These are phyloP conservation scores for Verticillium alfalfae DNA, from an alignment of 2,329 filamentous ascomycete species.

Conservation along the genomic window DNA sequence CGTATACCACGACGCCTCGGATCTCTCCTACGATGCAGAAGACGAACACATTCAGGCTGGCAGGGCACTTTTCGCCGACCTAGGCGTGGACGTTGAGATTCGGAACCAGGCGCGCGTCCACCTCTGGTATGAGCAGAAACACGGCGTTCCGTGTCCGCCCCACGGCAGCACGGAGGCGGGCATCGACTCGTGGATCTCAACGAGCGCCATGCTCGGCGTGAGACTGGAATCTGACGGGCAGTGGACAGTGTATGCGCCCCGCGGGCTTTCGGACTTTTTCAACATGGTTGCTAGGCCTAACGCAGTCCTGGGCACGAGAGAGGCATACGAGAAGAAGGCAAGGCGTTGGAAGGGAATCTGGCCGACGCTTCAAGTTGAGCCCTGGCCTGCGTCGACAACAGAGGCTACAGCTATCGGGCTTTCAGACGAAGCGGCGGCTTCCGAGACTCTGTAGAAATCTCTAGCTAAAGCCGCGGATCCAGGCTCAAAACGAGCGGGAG, in stretches of 20 bases:
- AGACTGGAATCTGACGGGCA: constrained; percentile 14
- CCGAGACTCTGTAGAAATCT: no score
- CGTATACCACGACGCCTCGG: constrained; percentile 24
- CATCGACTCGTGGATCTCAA: constrained; percentile 27
- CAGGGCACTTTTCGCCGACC: constrained; percentile 20
- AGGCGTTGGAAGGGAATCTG: constrained; percentile 23
- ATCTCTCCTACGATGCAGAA: constrained; percentile 29
- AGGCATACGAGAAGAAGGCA: constrained; percentile 22
- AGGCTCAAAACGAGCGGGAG: no score
- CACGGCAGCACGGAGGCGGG: constrained; percentile 23
- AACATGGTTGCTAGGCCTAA: constrained; percentile 25
- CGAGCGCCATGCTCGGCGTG: constrained; percentile 25
- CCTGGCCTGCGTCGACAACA: constrained; percentile 12
- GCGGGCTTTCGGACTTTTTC: constrained; percentile 27
- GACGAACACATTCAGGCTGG: constrained; percentile 24
- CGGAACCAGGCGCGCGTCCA: constrained; percentile 32
- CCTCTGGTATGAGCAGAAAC: constrained; percentile 27
- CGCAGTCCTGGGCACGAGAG: constrained; percentile 16
- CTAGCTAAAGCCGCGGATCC: no score
- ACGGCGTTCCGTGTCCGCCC: constrained; percentile 20
- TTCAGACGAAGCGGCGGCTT: no score
- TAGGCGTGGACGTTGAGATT: constrained; percentile 25
- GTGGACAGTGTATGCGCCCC: constrained; percentile 28
- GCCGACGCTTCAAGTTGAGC: constrained; percentile 18
- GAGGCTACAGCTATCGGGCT: no score